Percentiles rank a stretch among this genome's conserved stretches.
phyloP scores from a whole-genome alignment of 2,329 filamentous ascomycete species.

The Xylaria sp. region DNA sequence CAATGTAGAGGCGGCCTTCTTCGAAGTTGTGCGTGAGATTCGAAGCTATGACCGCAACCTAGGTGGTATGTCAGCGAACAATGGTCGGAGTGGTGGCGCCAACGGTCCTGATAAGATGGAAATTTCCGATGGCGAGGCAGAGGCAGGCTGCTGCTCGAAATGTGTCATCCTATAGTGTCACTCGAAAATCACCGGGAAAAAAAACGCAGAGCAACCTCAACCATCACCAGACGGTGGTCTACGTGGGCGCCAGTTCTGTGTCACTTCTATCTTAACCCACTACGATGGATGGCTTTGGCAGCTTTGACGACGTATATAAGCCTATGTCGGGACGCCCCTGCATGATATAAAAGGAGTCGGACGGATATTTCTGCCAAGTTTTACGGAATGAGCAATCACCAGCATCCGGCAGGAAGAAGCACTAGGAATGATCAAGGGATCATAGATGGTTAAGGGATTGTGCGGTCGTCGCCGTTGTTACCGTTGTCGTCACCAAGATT shows the following conservation, averaged over 20 bases:
- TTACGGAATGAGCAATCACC: slow-evolving; percentile 46
- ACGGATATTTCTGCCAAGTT: slow-evolving; percentile 46
- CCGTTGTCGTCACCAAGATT: slow-evolving; percentile 41
- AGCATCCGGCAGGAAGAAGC: slow-evolving; percentile 46
- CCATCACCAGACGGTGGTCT: slow-evolving; percentile 38
- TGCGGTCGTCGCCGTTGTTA: slow-evolving; percentile 43
- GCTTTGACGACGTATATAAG: slow-evolving; percentile 46
- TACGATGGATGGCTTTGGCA: slow-evolving; percentile 43
- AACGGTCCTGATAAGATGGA: slow-evolving; percentile 80
- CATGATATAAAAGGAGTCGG: slow-evolving; percentile 49
- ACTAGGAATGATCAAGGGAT: slow-evolving; percentile 39
- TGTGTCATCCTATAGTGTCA: slow-evolving; percentile 82
- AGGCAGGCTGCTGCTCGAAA: slow-evolving; percentile 83
- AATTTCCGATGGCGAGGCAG: slow-evolving; percentile 74
- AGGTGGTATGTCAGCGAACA: slow-evolving; percentile 82
- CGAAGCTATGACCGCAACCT: slow-evolving; percentile 98
- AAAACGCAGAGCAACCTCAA: slow-evolving; percentile 30
- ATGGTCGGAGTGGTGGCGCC: slow-evolving; percentile 71
- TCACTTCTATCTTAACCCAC: slow-evolving; percentile 41
- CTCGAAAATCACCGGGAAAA: slow-evolving; percentile 19
- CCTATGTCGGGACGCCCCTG: slow-evolving; percentile 48
- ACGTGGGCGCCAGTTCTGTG: slow-evolving; percentile 36
- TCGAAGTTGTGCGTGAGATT: slow-evolving; percentile 97
- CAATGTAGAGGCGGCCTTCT: slow-evolving; percentile 98
- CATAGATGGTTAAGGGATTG: slow-evolving; percentile 30